Evolutionary conservation across 2,329 filamentous ascomycete genomes (phyloP), one percentile per base, ranked within the genome.

Genomic region (Claviceps purpurea): DNA sequence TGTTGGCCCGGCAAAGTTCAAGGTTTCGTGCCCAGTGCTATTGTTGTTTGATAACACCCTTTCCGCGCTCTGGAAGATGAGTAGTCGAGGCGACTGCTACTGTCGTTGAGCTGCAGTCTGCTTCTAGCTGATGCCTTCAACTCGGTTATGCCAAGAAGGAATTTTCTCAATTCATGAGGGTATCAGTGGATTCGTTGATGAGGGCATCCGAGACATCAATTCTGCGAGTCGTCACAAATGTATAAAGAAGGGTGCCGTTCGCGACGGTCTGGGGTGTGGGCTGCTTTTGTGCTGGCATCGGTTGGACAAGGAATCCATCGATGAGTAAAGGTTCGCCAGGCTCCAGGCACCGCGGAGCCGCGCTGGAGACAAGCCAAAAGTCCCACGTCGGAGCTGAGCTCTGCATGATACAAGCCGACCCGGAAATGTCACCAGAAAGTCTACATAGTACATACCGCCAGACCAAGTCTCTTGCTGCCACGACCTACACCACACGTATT

Each of bases 231-330:
- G 30, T 41, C 8, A 46, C 42, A 40, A 34, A 41, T 26, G n/a
- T 34, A 42, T 22, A 47, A 43, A 39, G 37, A 47, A 41, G 41
- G 40, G 39, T 30, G 51, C 26, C 18, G 42, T 18, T 16, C 11
- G 38, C 10, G 42, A 42, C 43, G 8, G 40, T 54, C 47, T 49
- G 52, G 56, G 56, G 53, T 49, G 56, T 54, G 51, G 55, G 56
- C 56, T 56, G 59, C 56, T 61, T 60, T 59, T 61, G 58, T 60
- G 52, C 52, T 47, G 51, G 47, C 26, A 47, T 39, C 38, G 50
- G 47, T 34, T 50, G 44, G 20, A 49, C 53, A 40, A 54, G 41
- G 5, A 50, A 46, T 49, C 20, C 30, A 50, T 44, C 49, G 22
- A 46, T 48, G 49, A 50, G 52, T 30, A 54, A 34, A 34, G 49